Evolutionary conservation across 78 protist species (phyloP).

Genomic region (Ministeria vibrans): DNA sequence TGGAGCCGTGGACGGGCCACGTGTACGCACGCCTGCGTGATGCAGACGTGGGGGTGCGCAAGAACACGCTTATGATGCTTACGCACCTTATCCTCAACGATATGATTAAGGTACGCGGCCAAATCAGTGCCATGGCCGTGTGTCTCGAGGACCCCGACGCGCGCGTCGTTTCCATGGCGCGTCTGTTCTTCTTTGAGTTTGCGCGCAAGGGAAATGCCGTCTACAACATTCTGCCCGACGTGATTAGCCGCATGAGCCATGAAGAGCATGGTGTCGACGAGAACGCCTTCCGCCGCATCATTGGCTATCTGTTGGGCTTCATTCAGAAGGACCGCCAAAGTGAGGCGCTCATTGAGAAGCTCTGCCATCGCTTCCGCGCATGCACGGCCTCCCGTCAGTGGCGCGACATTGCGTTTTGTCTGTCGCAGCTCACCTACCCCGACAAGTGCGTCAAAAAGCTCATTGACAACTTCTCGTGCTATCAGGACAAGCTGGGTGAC

Average conservation of each 20-base stretch:
- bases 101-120: constrained; percentile 71
- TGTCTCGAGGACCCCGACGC: constrained; percentile 48
- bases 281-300: constrained; percentile 33
- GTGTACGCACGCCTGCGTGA: constrained; percentile 63
- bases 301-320: constrained; percentile 61
- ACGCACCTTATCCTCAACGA: constrained; percentile 89
- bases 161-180: constrained; percentile 38
- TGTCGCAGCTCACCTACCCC: constrained; percentile 35
- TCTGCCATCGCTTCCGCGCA: constrained; percentile 63
- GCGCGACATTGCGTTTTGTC: constrained; percentile 57
- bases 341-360: constrained; percentile 73
- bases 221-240: constrained; percentile 87
- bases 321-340: constrained; percentile 48
- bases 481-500: constrained; percentile 11
- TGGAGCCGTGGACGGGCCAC: constrained; percentile 84
- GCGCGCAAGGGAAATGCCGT: constrained; percentile 38
- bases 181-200: constrained; percentile 56
- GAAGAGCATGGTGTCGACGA: background rate
- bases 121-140: constrained; percentile 57
- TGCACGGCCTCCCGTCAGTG: constrained; percentile 33
- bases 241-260: constrained; percentile 46
- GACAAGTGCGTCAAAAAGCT: constrained; percentile 53
- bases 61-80: constrained; percentile 77
- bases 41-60: constrained; percentile 58
- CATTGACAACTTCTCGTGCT: constrained; percentile 8